A percentile compares a stretch with the other conserved stretches of the same genome.
Evolutionary conservation across 2,329 filamentous ascomycete species (phyloP).

Genomic region (Curvularia spicifera): DNA sequence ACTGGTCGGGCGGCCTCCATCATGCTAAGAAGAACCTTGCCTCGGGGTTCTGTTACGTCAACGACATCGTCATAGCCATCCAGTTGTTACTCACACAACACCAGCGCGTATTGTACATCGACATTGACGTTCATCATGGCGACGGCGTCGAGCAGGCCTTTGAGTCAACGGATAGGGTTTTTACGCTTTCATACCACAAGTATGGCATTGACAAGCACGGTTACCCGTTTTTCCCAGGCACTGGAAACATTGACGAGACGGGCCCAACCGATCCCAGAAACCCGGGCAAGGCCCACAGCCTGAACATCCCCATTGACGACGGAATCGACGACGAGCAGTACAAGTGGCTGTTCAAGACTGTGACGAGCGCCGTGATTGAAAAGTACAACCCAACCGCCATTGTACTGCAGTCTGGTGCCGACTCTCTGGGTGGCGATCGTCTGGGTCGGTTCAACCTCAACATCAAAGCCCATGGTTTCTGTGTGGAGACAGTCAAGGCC

Average conservation of each 20-base stretch:
- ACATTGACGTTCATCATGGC: conserved; percentile 91
- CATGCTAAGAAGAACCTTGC: conserved; percentile 95
- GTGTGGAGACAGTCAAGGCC: conserved; percentile 85
- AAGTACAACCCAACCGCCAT: conserved; percentile 90
- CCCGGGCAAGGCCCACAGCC: conserved; percentile 83
- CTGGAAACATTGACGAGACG: conserved; percentile 84
- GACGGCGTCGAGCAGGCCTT: conserved; percentile 92
- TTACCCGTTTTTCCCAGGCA: conserved; percentile 82
- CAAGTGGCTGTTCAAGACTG: conserved; percentile 78
- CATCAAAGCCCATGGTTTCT: conserved; percentile 90
- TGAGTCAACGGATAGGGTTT: conserved; percentile 85
- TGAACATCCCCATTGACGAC: conserved; percentile 90
- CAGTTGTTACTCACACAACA: conserved; percentile 83
- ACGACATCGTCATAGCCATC: conserved; percentile 95
- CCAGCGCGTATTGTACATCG: conserved; percentile 89
- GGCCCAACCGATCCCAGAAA: conserved; percentile 84
- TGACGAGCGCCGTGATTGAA: conserved; percentile 79
- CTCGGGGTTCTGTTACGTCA: conserved; percentile 97
- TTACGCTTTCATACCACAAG: conserved; percentile 96
- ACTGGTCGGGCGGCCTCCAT: conserved; percentile 95
- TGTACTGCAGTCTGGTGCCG: conserved; percentile 92
- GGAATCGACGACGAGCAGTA: conserved; percentile 93
- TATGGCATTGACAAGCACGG: conserved; percentile 71
- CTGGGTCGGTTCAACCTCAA: conserved; percentile 96
- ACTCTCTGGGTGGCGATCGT: conserved; percentile 90